Evolutionary conservation across 1,139 yeast species (phyloP).

Genomic region (Yamadazyma atlantica): DNA sequence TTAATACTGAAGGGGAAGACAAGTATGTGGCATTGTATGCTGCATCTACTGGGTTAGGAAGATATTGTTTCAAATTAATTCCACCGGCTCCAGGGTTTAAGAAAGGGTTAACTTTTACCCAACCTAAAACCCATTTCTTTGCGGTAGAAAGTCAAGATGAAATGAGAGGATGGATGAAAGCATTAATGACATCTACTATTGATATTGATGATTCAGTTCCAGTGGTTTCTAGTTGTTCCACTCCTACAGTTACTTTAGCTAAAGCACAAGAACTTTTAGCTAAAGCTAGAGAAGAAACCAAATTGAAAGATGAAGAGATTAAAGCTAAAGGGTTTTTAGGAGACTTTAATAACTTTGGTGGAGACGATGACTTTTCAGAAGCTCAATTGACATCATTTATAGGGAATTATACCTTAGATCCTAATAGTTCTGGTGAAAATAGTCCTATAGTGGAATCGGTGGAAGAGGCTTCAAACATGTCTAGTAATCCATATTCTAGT

Average conservation of each 20-base stretch:
- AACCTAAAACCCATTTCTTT: conserved; percentile 92
- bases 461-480: conserved; percentile 20
- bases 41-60: conserved; percentile 89
- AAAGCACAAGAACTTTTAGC: conserved; percentile 86
- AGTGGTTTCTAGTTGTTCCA: conserved; percentile 88
- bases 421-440: conserved; percentile 24
- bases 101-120: conserved; percentile 94
- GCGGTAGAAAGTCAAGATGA: conserved; percentile 92
- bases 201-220: conserved; percentile 94
- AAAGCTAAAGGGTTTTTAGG: conserved; percentile 32
- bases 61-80: conserved; percentile 85
- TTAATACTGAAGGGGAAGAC: conserved; percentile 56
- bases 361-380: conserved; percentile 24
- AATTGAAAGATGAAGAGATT: conserved; percentile 57
- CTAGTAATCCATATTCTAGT: conserved; percentile 3
- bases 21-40: conserved; percentile 83
- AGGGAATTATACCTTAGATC: conserved; percentile 23
- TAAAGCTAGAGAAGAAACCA: conserved; percentile 75
- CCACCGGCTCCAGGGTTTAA: conserved; percentile 99
- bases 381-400: conserved; percentile 16
- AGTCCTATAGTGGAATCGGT: conserved; percentile 33
- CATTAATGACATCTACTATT: conserved; percentile 91
- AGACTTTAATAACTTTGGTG: conserved; percentile 22
- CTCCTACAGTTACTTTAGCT: conserved; percentile 86
- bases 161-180: conserved; percentile 94